Conservation (phyloP, 305 asterid genomes). For the Fraxinus velutina region DNA sequence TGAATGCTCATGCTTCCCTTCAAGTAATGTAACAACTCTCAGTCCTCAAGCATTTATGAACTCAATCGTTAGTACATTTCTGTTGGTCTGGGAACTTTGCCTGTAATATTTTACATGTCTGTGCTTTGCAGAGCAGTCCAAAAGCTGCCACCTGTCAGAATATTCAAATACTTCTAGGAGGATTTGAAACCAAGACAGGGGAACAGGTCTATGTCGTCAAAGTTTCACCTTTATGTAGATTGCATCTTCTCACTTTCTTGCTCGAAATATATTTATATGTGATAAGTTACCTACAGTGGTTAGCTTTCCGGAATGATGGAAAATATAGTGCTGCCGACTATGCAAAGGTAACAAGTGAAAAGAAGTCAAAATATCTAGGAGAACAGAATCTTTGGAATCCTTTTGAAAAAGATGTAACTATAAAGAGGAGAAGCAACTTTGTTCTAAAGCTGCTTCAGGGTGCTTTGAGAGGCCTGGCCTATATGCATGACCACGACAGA, state of each 20-base stretch:
- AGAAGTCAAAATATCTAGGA: slow-evolving; percentile 54
- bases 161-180: slow-evolving; percentile 81
- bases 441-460: slow-evolving; percentile 73
- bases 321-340: slow-evolving; percentile 84
- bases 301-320: slow-evolving; percentile 87
- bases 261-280: not conserved
- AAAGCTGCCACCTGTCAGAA: slow-evolving; percentile 43
- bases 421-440: slow-evolving; percentile 61
- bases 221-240: slow-evolving; percentile 12
- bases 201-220: slow-evolving; percentile 60
- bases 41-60: slow-evolving; percentile 2
- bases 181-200: slow-evolving; percentile 91
- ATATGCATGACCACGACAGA: slow-evolving; percentile 73
- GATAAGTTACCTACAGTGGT: slow-evolving; percentile 58
- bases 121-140: slow-evolving; percentile 53
- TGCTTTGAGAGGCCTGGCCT: slow-evolving; percentile 59
- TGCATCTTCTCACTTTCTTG: not conserved
- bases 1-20: slow-evolving; percentile 76
- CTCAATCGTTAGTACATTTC: not conserved
- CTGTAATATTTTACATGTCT: slow-evolving; percentile 21
- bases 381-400: slow-evolving; percentile 72
- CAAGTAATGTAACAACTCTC: slow-evolving; percentile 45
- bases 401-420: slow-evolving; percentile 59
- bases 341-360: slow-evolving; percentile 67
- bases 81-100: not conserved